These are phyloP conservation scores for Ganoderma lucidum DNA, from an alignment of 1,284 basidiomycete species.

Conservation along the genomic window DNA sequence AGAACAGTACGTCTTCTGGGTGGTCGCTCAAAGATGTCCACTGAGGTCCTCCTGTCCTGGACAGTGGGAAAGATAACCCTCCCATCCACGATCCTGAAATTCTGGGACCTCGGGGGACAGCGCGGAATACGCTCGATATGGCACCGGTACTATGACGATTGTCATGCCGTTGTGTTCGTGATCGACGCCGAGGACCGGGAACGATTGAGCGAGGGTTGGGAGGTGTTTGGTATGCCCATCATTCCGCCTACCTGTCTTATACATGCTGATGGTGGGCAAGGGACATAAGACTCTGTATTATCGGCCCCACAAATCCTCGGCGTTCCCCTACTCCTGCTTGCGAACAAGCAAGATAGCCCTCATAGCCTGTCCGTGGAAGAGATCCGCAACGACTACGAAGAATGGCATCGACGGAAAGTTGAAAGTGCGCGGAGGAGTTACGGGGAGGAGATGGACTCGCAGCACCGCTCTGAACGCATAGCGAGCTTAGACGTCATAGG, in stretches of 20 bases:
- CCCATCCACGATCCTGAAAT: constrained; percentile 91
- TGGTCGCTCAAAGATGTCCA: background rate
- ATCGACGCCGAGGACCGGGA: constrained; percentile 91
- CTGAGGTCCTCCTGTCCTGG: background rate
- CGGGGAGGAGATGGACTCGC: constrained; percentile 58
- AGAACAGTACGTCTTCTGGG: constrained; percentile 77
- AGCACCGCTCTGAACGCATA: constrained; percentile 67
- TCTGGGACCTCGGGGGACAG: constrained; percentile 95
- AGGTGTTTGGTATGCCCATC: constrained; percentile 83
- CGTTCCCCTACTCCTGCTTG: constrained; percentile 87
- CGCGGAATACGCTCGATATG: constrained; percentile 91
- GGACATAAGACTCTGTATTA: constrained; percentile 76
- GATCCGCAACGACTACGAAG: constrained; percentile 89
- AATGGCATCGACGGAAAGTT: constrained; percentile 81
- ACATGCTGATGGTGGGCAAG: constrained; percentile 39
- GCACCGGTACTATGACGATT: constrained; percentile 93
- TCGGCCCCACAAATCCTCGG: constrained; percentile 87
- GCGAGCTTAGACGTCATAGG: constrained; percentile 93
- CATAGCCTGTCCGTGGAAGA: constrained; percentile 85
- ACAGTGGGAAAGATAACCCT: constrained; percentile 91
- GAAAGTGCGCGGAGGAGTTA: constrained; percentile 68
- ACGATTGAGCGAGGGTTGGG: constrained; percentile 90
- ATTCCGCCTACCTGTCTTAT: background rate
- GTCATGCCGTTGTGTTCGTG: constrained; percentile 92
- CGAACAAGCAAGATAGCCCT: constrained; percentile 92